A percentile compares a stretch with the other conserved stretches of the same genome.
Evolutionary conservation across 768 basidiomycete genomes (phyloP).

Genomic region (Collybiopsis luxurians): DNA sequence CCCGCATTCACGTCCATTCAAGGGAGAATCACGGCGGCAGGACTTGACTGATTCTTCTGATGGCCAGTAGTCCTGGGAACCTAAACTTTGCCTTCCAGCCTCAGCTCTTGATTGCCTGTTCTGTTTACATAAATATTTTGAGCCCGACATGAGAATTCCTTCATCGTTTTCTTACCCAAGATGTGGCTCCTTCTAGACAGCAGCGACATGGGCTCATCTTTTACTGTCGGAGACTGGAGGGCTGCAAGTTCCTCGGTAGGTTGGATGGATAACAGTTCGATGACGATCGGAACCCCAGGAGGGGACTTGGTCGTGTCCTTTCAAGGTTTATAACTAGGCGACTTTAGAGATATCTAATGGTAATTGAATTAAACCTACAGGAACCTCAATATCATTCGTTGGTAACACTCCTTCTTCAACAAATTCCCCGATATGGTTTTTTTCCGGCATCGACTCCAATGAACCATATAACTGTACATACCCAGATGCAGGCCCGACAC

Average conservation of each 20-base stretch:
- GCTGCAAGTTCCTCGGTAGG: neutral
- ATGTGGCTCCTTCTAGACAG: slow-evolving; percentile 1
- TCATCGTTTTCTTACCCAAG: too few relatives aligned
- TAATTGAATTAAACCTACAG: neutral
- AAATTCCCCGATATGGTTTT: neutral
- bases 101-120: too few relatives aligned
- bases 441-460: slow-evolving; percentile 1
- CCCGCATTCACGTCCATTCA: too few relatives aligned
- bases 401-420: neutral
- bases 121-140: too few relatives aligned
- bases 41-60: too few relatives aligned
- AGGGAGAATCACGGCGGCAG: too few relatives aligned
- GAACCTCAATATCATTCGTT: neutral
- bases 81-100: too few relatives aligned
- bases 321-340: neutral
- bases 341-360: neutral
- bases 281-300: too few relatives aligned
- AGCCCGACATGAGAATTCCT: too few relatives aligned
- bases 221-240: neutral
- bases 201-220: neutral
- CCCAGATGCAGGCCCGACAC: neutral
- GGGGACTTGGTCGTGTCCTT: neutral
- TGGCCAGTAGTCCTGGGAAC: too few relatives aligned
- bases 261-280: neutral
- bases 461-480: neutral